Percentiles rank a stretch among this genome's conserved stretches.
Conservation (phyloP, 768 basidiomycete genomes). For the Termitomyces sp. region DNA sequence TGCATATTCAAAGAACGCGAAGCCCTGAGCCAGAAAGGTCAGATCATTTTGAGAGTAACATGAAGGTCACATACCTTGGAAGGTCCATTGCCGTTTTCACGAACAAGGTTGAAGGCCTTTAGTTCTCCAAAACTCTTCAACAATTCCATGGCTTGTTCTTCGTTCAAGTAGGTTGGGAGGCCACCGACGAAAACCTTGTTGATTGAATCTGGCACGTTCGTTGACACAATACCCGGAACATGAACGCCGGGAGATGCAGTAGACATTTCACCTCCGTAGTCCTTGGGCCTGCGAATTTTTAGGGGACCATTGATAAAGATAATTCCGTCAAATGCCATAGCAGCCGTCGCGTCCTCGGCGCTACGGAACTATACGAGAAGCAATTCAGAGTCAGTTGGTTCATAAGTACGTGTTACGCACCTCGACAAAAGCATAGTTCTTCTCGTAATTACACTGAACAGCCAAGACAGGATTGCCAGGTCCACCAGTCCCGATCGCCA, state of each 20-base stretch:
- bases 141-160: slow-evolving; percentile 98
- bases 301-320: slow-evolving; percentile 95
- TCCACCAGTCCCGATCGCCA: slow-evolving; percentile 79
- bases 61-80: slow-evolving; percentile 64
- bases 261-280: slow-evolving; percentile 78
- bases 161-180: slow-evolving; percentile 91
- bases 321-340: slow-evolving; percentile 97
- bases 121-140: slow-evolving; percentile 97
- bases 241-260: slow-evolving; percentile 62
- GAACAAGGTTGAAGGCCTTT: slow-evolving; percentile 96
- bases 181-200: slow-evolving; percentile 99
- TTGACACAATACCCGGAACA: slow-evolving; percentile 94
- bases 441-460: slow-evolving; percentile 97
- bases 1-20: slow-evolving; percentile 98
- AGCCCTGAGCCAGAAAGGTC: slow-evolving; percentile 60
- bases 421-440: slow-evolving; percentile 98
- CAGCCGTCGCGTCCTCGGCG: slow-evolving; percentile 93
- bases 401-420: slow-evolving; percentile 40
- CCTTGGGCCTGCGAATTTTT: slow-evolving; percentile 96
- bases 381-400: slow-evolving; percentile 10
- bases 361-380: slow-evolving; percentile 80
- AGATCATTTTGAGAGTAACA: not conserved
- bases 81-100: slow-evolving; percentile 84
- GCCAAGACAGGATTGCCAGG: slow-evolving; percentile 90
- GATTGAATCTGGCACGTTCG: slow-evolving; percentile 94